Evolutionary conservation across 73 alveolate species (phyloP), one percentile per base, ranked within the genome.

Genomic region (Paramecium octaurelia): DNA sequence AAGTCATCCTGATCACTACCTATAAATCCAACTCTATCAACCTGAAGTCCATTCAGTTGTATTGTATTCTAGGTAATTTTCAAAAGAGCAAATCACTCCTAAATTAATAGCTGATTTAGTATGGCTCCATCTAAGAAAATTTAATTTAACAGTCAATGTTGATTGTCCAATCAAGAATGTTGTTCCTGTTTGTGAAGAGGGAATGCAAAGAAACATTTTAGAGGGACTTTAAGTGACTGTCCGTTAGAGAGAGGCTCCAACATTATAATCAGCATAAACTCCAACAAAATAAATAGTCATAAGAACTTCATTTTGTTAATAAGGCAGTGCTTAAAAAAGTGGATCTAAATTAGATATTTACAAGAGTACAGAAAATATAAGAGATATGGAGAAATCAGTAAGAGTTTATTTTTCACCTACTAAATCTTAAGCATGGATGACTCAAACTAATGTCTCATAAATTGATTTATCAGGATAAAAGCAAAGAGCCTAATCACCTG

Each of bases 361-460:
- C 12, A 80, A 80, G 50, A 80, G 91, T 80, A 46, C 76, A 20
- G 91, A 80, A 27, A 75, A 75, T 2, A 75, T 75, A 29, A 75
- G 60, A 75, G 88, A 75, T 75, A 80, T 80, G 27, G 91, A 80
- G 11, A 80, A 80, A 46, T 80, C 91, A 18, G 91, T 80, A 31
- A 80, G 91, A 44, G 91, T 80, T 8, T 80, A 80, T 64, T 80
- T 80, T 46, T 80, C 91, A 18, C 91, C 91, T 11, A 43, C 91
- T 80, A 80, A 80, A 46, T 31, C 91, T 20, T 38, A 75, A 34
- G 60, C 88, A 29, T 75, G 88, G 88, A 75, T 75, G 88, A 75
- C 69, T 3, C 38, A 75, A 34, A 80, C 73, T 44, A 44, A 43
- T 23, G 14, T 46, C 11, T 42, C 91, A 0, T 44, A 80, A 12